Evolutionary conservation across 805 yeast species (phyloP).

Genomic region (Cyberlindnera maclurae): DNA sequence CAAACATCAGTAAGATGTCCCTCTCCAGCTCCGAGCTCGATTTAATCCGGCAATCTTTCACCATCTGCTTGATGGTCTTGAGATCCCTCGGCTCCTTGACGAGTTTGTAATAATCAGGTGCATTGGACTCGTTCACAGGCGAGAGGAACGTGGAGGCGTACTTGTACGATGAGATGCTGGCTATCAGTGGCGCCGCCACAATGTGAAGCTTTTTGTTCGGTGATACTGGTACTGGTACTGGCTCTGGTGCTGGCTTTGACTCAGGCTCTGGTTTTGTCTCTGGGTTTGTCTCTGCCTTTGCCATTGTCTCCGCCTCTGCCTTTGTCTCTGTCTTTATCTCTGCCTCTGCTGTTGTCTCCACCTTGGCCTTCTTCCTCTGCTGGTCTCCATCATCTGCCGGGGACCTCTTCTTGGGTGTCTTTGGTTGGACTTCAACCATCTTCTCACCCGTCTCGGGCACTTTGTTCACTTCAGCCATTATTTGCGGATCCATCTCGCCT

Average conservation of each 20-base stretch:
- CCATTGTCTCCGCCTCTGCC: constrained; percentile 1
- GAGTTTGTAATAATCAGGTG: constrained; percentile 59
- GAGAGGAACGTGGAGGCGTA: constrained; percentile 67
- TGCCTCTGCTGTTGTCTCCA: not conserved
- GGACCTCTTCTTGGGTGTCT: not conserved
- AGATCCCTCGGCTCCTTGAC: constrained; percentile 62
- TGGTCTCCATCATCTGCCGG: constrained; percentile 5
- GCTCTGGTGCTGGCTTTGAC: constrained; percentile 18
- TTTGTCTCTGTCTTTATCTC: not conserved
- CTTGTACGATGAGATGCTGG: constrained; percentile 61
- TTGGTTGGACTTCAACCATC: not conserved
- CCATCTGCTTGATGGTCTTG: constrained; percentile 49
- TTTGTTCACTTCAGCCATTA: constrained; percentile 11
- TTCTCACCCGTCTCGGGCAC: not conserved
- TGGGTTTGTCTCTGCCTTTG: constrained; percentile 1
- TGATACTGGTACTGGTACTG: no score
- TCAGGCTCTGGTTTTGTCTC: constrained; percentile 2
- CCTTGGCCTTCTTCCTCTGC: constrained; percentile 3
- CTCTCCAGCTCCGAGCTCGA: constrained; percentile 48
- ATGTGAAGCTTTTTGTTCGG: constrained; percentile 51
- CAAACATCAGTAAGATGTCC: constrained; percentile 69
- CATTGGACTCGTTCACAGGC: constrained; percentile 62
- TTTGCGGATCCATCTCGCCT: constrained; percentile 16
- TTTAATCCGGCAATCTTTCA: constrained; percentile 52
- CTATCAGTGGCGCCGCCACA: constrained; percentile 53